Percentiles rank a stretch among this genome's conserved stretches.
Conservation (phyloP, 768 basidiomycete species). For the Mycena polygramma region DNA sequence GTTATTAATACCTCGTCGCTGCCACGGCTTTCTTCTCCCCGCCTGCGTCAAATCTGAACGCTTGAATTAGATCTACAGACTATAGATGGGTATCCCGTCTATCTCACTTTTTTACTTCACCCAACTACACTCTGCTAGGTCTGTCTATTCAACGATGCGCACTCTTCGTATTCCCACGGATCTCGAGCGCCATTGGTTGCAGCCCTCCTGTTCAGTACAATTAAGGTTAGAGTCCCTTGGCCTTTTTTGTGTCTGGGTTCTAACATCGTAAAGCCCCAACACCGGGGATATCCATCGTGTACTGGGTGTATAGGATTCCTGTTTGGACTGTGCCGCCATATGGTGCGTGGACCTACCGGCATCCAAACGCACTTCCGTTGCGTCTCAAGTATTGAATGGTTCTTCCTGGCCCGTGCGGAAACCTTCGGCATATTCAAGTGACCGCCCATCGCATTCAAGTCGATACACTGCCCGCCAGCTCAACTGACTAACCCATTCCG, state of each 20-base stretch:
- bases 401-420: constrained; percentile 3
- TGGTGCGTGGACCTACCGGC: too few relatives aligned
- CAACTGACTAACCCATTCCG: background rate
- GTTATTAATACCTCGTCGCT: constrained; percentile 23
- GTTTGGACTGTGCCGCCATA: too few relatives aligned
- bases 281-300: too few relatives aligned
- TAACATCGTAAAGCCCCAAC: background rate
- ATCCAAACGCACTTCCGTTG: too few relatives aligned
- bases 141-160: background rate
- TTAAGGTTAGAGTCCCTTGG: constrained; percentile 12
- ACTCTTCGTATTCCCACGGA: background rate
- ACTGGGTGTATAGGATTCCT: too few relatives aligned
- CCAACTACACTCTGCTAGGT: background rate
- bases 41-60: background rate
- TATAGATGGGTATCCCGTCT: constrained; percentile 19
- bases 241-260: constrained; percentile 4
- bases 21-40: background rate
- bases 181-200: constrained; percentile 1
- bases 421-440: background rate
- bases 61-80: constrained; percentile 25
- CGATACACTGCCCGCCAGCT: background rate
- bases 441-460: background rate
- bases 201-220: background rate
- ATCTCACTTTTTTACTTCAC: constrained; percentile 8
- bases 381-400: background rate